Evolutionary conservation across 108 stramenopile species (phyloP).

Genomic region (Conticribra weissflogii): DNA sequence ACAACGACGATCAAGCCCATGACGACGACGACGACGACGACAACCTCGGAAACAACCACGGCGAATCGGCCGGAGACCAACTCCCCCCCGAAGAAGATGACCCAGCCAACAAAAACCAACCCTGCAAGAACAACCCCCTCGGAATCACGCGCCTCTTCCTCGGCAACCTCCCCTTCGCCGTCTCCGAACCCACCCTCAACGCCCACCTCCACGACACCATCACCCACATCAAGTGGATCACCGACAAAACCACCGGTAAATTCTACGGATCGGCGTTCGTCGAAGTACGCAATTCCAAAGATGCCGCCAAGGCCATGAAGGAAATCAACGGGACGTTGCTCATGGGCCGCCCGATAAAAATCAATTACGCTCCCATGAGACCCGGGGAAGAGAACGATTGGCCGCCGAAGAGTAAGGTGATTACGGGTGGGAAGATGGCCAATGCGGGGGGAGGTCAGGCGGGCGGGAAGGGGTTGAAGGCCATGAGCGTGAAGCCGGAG

Average conservation of each 20-base stretch:
- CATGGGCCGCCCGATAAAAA: conserved; percentile 92
- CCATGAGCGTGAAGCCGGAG: conserved; percentile 88
- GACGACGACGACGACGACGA: conserved; percentile 30
- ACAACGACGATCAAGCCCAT: background rate
- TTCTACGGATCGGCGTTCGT: conserved; percentile 88
- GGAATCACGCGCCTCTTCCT: conserved; percentile 87
- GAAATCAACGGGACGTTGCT: conserved; percentile 72
- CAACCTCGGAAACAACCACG: conserved; percentile 11
- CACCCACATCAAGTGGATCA: conserved; percentile 92
- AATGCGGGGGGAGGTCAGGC: conserved; percentile 71
- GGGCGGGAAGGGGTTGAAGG: conserved; percentile 76
- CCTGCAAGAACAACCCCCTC: conserved; percentile 82
- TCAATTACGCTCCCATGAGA: conserved; percentile 88
- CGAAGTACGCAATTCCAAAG: conserved; percentile 68
- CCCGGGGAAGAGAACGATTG: conserved; percentile 76
- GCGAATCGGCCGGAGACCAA: conserved; percentile 23
- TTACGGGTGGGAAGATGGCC: conserved; percentile 57
- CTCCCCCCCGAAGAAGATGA: conserved; percentile 20
- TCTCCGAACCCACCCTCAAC: conserved; percentile 72
- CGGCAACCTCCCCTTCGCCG: conserved; percentile 89
- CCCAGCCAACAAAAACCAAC: conserved; percentile 63
- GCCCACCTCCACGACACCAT: conserved; percentile 65
- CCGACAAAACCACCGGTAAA: conserved; percentile 81
- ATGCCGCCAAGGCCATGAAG: conserved; percentile 72
- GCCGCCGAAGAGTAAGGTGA: conserved; percentile 71